phyloP scores from a whole-genome alignment of 495 filamentous ascomycete genomes.

The Penicillium fimorum region DNA sequence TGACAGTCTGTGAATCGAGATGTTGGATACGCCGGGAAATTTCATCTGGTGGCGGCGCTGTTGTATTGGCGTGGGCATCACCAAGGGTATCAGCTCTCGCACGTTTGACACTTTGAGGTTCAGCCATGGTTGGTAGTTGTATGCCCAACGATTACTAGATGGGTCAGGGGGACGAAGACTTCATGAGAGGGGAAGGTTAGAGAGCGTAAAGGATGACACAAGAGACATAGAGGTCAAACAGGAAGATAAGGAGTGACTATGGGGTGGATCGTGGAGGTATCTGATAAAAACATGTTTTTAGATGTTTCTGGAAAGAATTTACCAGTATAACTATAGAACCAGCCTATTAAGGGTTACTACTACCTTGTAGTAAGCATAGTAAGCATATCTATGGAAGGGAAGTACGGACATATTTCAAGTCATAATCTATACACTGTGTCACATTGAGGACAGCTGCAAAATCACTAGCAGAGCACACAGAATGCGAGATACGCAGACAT shows the following conservation, averaged over 20 bases:
- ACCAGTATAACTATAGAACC: not conserved
- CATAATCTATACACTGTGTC: constrained; percentile 32
- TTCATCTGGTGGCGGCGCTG: not conserved
- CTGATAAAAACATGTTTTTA: no score
- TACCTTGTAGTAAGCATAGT: not conserved
- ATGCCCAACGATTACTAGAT: not conserved
- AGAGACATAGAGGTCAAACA: not conserved
- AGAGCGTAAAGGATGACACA: not conserved
- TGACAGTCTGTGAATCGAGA: not conserved
- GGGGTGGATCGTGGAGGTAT: no score
- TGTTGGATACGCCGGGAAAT: not conserved
- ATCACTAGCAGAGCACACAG: constrained; percentile 21
- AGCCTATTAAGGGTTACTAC: not conserved
- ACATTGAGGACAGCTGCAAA: constrained; percentile 16
- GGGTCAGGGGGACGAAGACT: not conserved
- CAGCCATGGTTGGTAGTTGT: not conserved
- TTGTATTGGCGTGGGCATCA: not conserved
- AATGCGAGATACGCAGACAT: constrained; percentile 30
- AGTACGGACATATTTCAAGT: constrained; percentile 26
- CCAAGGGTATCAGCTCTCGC: not conserved
- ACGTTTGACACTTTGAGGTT: not conserved
- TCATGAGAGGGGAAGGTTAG: not conserved
- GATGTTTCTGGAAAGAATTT: not conserved
- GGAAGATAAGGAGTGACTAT: no score
- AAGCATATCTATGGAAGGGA: not conserved